Percentiles rank a stretch among this genome's conserved stretches.
phyloP scores from a whole-genome alignment of 805 yeast genomes.

The Spathaspora arborariae region DNA sequence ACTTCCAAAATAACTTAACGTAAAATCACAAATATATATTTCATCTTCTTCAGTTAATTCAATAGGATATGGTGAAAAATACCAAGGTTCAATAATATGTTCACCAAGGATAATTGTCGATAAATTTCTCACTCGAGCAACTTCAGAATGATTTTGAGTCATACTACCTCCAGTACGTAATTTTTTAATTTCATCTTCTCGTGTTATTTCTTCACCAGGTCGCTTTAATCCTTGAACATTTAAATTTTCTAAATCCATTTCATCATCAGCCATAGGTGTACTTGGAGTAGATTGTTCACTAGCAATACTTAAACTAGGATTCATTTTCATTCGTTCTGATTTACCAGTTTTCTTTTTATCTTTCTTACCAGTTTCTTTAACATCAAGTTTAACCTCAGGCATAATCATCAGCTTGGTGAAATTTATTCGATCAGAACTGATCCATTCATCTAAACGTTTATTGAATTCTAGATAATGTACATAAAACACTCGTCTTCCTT shows the following conservation, averaged over 20 bases:
- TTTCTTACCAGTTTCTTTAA: constrained; percentile 37
- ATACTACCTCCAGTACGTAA: constrained; percentile 94
- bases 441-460: constrained; percentile 97
- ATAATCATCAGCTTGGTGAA: constrained; percentile 62
- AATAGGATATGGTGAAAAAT: constrained; percentile 94
- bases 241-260: constrained; percentile 79
- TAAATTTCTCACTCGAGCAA: constrained; percentile 86
- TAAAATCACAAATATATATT: constrained; percentile 87
- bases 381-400: constrained; percentile 58
- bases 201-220: constrained; percentile 66
- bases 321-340: constrained; percentile 4
- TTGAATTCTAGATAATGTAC: constrained; percentile 94
- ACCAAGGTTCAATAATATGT: constrained; percentile 97
- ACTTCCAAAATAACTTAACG: constrained; percentile 84
- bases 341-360: constrained; percentile 23
- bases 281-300: constrained; percentile 1
- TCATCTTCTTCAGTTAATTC: constrained; percentile 91
- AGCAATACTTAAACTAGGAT: neutral
- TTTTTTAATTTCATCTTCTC: constrained; percentile 91
- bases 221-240: constrained; percentile 76
- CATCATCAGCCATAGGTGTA: constrained; percentile 43
- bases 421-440: constrained; percentile 67
- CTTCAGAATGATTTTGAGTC: constrained; percentile 85
- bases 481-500: constrained; percentile 77
- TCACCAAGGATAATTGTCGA: constrained; percentile 78